Percentiles rank a stretch among this genome's conserved stretches.
Conservation (phyloP, 2,329 filamentous ascomycete genomes). For the Talaromyces rugulosus region DNA sequence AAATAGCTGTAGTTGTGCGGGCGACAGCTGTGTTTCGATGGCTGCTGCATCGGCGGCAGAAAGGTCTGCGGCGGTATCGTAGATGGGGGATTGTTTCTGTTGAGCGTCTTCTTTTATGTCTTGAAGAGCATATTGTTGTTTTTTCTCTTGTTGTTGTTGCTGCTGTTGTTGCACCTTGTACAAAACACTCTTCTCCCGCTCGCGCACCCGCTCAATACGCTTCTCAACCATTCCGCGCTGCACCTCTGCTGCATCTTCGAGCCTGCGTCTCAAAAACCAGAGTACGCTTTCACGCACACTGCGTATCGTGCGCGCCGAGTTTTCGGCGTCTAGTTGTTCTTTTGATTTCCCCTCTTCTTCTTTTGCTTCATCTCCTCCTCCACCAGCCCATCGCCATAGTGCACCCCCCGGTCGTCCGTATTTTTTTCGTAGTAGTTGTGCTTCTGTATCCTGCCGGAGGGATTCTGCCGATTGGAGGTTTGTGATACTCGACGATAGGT, state of each 20-base stretch:
- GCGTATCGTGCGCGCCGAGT: slow-evolving; percentile 60
- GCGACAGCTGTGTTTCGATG: slow-evolving; percentile 61
- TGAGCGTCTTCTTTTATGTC: slow-evolving; percentile 19
- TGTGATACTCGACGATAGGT: slow-evolving; percentile 76
- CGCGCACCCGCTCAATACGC: slow-evolving; percentile 74
- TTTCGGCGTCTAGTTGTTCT: slow-evolving; percentile 71
- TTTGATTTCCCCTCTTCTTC: slow-evolving; percentile 51
- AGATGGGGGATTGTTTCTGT: not conserved
- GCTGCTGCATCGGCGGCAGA: slow-evolving; percentile 31
- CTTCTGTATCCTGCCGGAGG: slow-evolving; percentile 71
- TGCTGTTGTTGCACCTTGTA: slow-evolving; percentile 51
- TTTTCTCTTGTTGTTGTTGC: not conserved
- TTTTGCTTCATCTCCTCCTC: slow-evolving; percentile 41
- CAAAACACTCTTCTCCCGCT: slow-evolving; percentile 82
- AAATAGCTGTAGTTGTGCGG: slow-evolving; percentile 88
- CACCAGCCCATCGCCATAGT: slow-evolving; percentile 63
- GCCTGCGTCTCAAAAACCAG: slow-evolving; percentile 70
- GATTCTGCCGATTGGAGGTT: slow-evolving; percentile 77
- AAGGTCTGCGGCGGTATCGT: slow-evolving; percentile 19
- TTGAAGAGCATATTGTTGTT: not conserved
- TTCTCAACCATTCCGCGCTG: slow-evolving; percentile 94
- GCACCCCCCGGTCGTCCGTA: slow-evolving; percentile 50
- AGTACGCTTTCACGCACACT: slow-evolving; percentile 77
- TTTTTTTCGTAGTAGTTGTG: slow-evolving; percentile 67
- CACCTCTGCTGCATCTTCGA: slow-evolving; percentile 71